A percentile compares a stretch with the other conserved stretches of the same genome.
Evolutionary conservation across 139 green algal genomes (phyloP).

Genomic region (Chlamydomonas sphaeroides): DNA sequence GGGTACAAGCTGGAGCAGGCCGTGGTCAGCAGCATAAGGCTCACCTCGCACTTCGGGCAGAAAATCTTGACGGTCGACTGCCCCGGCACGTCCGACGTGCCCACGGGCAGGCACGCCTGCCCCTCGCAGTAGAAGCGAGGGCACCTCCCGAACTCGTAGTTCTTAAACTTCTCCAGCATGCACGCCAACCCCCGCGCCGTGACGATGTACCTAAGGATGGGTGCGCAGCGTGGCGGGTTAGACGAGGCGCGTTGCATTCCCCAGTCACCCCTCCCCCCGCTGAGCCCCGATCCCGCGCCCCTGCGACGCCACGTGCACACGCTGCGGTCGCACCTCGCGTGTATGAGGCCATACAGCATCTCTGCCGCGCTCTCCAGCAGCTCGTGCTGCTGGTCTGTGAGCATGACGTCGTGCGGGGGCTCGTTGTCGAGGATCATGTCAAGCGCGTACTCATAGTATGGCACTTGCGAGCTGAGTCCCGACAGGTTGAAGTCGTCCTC

Average conservation of each 20-base stretch:
- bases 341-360: slow-evolving; percentile 97
- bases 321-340: slow-evolving; percentile 67
- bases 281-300: no score
- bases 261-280: no score
- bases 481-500: slow-evolving; percentile 98
- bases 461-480: slow-evolving; percentile 91
- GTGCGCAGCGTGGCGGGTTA: no score
- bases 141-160: slow-evolving; percentile 92
- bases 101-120: slow-evolving; percentile 92
- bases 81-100: slow-evolving; percentile 86
- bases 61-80: slow-evolving; percentile 93
- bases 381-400: slow-evolving; percentile 88
- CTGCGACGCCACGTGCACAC: no score
- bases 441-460: slow-evolving; percentile 98
- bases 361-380: slow-evolving; percentile 96
- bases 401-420: slow-evolving; percentile 77
- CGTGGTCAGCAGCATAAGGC: no score
- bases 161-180: slow-evolving; percentile 96
- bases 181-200: slow-evolving; percentile 78
- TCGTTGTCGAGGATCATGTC: slow-evolving; percentile 97
- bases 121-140: slow-evolving; percentile 90
- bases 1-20: no score
- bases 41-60: slow-evolving; percentile 89
- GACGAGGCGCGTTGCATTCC: no score
- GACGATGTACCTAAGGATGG: slow-evolving; percentile 83